Percentiles rank a stretch among this genome's conserved stretches.
Evolutionary conservation across 345 rosid genomes (phyloP).

Genomic region (Reutealis trisperma): DNA sequence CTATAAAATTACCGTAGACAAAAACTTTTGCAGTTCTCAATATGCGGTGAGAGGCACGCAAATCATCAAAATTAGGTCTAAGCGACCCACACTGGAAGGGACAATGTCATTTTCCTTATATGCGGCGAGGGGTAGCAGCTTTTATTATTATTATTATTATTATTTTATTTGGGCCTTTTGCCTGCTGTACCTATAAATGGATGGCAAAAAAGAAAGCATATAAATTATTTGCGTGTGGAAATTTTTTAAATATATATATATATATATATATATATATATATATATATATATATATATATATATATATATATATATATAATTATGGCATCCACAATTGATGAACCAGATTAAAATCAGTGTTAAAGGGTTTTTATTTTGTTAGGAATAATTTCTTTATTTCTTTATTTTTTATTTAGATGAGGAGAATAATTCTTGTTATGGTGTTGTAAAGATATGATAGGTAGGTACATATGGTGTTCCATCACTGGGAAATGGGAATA

Average conservation of each 20-base stretch:
- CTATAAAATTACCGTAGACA: too few relatives aligned
- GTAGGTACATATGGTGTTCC: conserved; percentile 20
- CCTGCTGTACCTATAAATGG: neutral
- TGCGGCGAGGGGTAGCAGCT: conserved; percentile 14
- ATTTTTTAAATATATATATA: too few relatives aligned
- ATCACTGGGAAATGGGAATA: conserved; percentile 12
- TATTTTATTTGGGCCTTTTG: neutral
- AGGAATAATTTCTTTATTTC: neutral
- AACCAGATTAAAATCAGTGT: conserved; percentile 25
- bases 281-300: too few relatives aligned
- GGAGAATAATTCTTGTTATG: conserved; percentile 26
- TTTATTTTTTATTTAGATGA: neutral
- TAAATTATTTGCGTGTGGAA: too few relatives aligned
- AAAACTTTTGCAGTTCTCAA: too few relatives aligned
- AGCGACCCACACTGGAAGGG: neutral
- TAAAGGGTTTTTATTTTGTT: neutral
- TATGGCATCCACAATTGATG: conserved; percentile 35
- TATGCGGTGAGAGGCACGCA: neutral
- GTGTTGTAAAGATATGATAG: conserved; percentile 5
- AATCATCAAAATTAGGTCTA: neutral
- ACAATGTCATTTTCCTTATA: neutral
- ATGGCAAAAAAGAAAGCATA: neutral
- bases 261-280: too few relatives aligned
- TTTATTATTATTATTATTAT: too few relatives aligned
- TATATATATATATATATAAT: too few relatives aligned